Conservation (phyloP, 768 basidiomycete species). For the Boletus rubescentipes region DNA sequence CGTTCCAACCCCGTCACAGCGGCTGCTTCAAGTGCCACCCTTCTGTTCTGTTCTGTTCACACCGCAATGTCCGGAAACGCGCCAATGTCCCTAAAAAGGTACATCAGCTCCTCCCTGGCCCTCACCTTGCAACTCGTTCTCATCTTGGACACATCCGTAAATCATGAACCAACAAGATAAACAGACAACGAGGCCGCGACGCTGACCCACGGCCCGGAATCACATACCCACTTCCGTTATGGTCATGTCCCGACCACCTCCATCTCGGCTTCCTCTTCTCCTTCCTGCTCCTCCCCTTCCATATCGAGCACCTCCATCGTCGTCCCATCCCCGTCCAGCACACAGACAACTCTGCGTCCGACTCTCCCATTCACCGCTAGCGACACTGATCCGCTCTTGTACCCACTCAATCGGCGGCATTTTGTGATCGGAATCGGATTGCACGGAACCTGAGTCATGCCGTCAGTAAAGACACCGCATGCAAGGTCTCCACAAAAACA, state of each 20-base stretch:
- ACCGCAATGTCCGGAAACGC: constrained; percentile 42
- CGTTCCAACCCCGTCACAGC: constrained; percentile 18
- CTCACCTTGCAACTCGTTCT: background rate
- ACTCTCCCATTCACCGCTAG: constrained; percentile 73
- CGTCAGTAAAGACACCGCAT: constrained; percentile 33
- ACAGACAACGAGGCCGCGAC: constrained; percentile 30
- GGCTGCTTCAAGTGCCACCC: constrained; percentile 4
- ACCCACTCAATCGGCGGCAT: constrained; percentile 53
- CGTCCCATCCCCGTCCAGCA: constrained; percentile 63
- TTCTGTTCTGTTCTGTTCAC: constrained; percentile 36
- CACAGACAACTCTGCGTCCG: constrained; percentile 74
- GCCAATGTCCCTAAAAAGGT: constrained; percentile 34
- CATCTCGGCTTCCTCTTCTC: constrained; percentile 33
- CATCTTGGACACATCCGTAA: constrained; percentile 25
- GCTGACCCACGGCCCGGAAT: constrained; percentile 17
- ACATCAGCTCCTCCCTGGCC: constrained; percentile 31
- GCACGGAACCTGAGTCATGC: constrained; percentile 47
- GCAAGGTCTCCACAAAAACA: constrained; percentile 30
- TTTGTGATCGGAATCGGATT: constrained; percentile 53
- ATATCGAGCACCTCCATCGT: constrained; percentile 74
- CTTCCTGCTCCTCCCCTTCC: constrained; percentile 59
- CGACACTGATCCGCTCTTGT: constrained; percentile 50
- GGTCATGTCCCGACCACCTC: constrained; percentile 24
- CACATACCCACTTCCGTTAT: constrained; percentile 15
- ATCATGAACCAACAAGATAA: constrained; percentile 18